Percentiles rank a stretch among this genome's conserved stretches.
Evolutionary conservation across 495 filamentous ascomycete genomes (phyloP).

Genomic region (Xylaria nigripes): DNA sequence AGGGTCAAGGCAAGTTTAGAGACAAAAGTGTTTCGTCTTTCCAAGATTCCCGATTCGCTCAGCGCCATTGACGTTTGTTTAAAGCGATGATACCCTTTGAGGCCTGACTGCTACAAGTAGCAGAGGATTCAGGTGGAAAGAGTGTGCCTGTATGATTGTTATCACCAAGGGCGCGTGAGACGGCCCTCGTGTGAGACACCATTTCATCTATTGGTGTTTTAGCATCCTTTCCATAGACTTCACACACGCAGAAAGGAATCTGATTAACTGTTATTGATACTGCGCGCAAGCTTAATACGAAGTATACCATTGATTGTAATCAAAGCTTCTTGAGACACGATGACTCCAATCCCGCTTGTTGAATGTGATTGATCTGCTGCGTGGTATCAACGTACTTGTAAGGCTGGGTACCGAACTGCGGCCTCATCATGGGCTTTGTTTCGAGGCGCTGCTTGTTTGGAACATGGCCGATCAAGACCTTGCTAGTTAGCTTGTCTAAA

Average conservation of each 20-base stretch:
- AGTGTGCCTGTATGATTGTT: background rate
- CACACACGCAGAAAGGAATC: background rate
- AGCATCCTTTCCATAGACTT: background rate
- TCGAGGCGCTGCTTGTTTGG: too few species aligned
- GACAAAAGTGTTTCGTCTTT: background rate
- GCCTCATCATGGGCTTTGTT: too few species aligned
- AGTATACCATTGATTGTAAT: too few species aligned
- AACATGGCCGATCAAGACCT: too few species aligned
- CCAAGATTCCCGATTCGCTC: background rate
- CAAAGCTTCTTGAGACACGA: too few species aligned
- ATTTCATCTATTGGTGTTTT: background rate
- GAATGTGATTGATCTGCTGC: too few species aligned
- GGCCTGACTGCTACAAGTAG: background rate
- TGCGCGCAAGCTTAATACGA: too few species aligned
- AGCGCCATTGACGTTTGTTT: background rate
- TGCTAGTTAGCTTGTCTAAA: too few species aligned
- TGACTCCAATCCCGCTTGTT: too few species aligned
- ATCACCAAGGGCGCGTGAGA: background rate
- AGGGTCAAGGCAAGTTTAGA: background rate
- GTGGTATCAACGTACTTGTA: too few species aligned
- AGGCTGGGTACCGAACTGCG: too few species aligned
- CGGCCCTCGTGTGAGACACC: background rate
- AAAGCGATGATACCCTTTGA: background rate
- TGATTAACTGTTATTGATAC: background rate
- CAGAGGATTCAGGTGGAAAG: background rate